Evolutionary conservation across 495 filamentous ascomycete species (phyloP).

Genomic region (Penicillium lagena): DNA sequence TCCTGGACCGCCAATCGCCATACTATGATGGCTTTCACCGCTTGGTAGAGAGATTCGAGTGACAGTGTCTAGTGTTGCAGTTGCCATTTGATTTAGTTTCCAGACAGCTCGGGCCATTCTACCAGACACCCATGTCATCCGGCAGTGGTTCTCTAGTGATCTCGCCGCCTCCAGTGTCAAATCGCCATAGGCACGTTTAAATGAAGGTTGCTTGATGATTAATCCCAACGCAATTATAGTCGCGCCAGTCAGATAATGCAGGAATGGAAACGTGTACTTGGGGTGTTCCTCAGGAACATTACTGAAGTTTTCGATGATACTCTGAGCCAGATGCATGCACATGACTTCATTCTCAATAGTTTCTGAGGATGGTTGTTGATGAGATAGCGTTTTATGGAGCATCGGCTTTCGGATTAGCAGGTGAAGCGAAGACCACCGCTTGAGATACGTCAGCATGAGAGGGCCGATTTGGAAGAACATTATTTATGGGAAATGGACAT

Average conservation of each 20-base stretch:
- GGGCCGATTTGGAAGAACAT: neutral
- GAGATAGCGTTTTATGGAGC: slow-evolving; percentile 3
- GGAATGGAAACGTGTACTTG: slow-evolving; percentile 19
- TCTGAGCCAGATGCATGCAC: slow-evolving; percentile 15
- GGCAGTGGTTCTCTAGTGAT: slow-evolving; percentile 15
- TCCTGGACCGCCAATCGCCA: too few relatives aligned
- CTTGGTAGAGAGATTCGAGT: too few relatives aligned
- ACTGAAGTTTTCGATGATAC: slow-evolving; percentile 14
- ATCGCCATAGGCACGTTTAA: slow-evolving; percentile 6
- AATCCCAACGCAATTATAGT: slow-evolving; percentile 17
- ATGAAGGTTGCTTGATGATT: slow-evolving; percentile 14
- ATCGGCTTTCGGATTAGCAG: slow-evolving; percentile 19
- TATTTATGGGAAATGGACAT: neutral
- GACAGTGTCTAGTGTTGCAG: neutral
- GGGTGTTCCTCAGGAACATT: slow-evolving; percentile 18
- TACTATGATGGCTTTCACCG: too few relatives aligned
- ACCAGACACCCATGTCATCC: slow-evolving; percentile 22
- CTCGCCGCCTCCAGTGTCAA: slow-evolving; percentile 9
- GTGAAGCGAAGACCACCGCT: slow-evolving; percentile 22
- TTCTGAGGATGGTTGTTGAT: slow-evolving; percentile 1
- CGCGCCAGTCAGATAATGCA: slow-evolving; percentile 17
- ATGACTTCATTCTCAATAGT: slow-evolving; percentile 13
- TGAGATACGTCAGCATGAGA: neutral
- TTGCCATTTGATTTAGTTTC: slow-evolving; percentile 18
- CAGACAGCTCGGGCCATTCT: slow-evolving; percentile 16